A percentile compares a stretch with the other conserved stretches of the same genome.
Conservation (phyloP, 257 asterid species). For the Perilla frutescens region DNA sequence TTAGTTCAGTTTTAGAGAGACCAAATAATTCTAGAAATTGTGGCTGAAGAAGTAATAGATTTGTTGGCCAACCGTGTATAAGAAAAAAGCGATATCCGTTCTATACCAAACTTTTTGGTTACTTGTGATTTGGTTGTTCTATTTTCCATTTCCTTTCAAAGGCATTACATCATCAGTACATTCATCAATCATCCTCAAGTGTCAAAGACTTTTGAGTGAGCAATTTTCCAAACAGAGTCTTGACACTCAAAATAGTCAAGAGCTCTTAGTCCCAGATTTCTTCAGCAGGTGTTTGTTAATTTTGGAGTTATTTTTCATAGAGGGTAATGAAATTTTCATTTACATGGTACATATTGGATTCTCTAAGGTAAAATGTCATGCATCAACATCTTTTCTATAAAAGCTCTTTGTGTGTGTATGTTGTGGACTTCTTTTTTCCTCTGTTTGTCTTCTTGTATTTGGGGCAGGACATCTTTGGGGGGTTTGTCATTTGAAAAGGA, state of each 20-base stretch:
- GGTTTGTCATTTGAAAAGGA: not conserved
- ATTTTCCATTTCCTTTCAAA: constrained; percentile 1
- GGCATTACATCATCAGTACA: constrained; percentile 11
- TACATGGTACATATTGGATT: constrained; percentile 1
- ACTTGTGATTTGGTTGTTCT: constrained; percentile 6
- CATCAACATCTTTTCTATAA: not conserved
- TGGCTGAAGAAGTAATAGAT: constrained; percentile 28
- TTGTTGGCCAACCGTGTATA: constrained; percentile 47
- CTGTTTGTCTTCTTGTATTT: not conserved
- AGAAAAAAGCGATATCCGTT: constrained; percentile 35
- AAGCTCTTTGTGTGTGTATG: not conserved
- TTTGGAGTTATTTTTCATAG: constrained; percentile 14
- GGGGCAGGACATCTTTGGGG: not conserved
- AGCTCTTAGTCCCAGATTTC: not conserved
- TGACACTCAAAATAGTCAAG: constrained; percentile 18
- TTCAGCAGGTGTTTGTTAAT: constrained; percentile 6
- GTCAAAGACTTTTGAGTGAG: constrained; percentile 7
- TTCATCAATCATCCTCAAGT: constrained; percentile 12
- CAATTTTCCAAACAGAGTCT: not conserved
- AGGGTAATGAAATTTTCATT: not conserved
- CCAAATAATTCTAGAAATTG: constrained; percentile 11
- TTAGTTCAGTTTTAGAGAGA: constrained; percentile 10
- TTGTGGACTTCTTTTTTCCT: not conserved
- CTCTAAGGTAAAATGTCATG: not conserved
- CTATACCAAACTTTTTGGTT: constrained; percentile 1